Base-by-base conservation (phyloP, 805 yeast genomes). In the Candida patagonica region DNA sequence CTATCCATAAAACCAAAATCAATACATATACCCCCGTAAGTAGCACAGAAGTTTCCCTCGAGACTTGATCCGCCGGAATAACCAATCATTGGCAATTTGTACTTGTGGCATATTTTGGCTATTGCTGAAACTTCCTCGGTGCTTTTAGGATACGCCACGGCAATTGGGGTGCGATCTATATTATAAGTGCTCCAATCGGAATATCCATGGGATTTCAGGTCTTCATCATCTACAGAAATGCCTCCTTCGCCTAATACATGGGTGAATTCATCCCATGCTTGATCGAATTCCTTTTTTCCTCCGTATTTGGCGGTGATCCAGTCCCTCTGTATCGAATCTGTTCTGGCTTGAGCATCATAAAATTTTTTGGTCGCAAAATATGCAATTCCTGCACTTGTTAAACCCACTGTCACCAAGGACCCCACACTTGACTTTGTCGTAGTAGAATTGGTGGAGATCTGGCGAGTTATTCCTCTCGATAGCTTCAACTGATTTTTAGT, bases 31-130 rank as follows among this genome's bases (percentile, higher is more conserved):
- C 83, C 81, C 4, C 71, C 66, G 50, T 87, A 66, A 0, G 87
- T 78, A 4, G 84, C 78, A 35, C 79, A 67, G 55, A 75, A 79
- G 53, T 83, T 87, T n/a, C 92, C 94, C 56, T 83, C 94, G 30
- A 83, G 61, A 0, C 89, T 79, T 0, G 92, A 76, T 23, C 85
- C 85, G 7, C 92, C 94, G 1, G 85, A 73, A 43, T 61, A 80
- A 1, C 92, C 87, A n/a, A 83, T 76, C 42, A 82, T 75, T 4
- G 94, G 89, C 2, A 83, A 68, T 26, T 57, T 62, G 52, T 74
- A 69, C 46, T 70, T 65, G 51, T 80, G 76, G 41, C 83, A 76
- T 5, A 80, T 61, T 49, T 74, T 75, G 62, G 81, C 60, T 9
- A 83, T 67, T 16, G 63, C 58, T 0, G 85, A 75, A 0, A 83